These are phyloP conservation scores for Cyberlindnera mrakii DNA, from an alignment of 805 yeast genomes.

Conservation along the genomic window DNA sequence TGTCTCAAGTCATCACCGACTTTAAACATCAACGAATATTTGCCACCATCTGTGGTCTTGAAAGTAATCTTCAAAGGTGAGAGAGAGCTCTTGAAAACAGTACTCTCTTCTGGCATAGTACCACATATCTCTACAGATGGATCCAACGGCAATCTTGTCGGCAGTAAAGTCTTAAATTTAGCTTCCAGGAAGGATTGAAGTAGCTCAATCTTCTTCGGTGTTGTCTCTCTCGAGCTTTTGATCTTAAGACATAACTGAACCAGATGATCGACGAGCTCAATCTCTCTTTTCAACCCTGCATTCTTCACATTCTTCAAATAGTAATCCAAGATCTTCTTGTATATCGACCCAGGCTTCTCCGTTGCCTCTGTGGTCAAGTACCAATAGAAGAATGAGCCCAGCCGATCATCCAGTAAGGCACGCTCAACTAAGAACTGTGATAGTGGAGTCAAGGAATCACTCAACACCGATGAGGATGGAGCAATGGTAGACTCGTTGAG, in stretches of 20 bases:
- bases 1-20: slow-evolving; percentile 93
- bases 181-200: slow-evolving; percentile 41
- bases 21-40: slow-evolving; percentile 84
- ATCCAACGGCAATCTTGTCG: slow-evolving; percentile 75
- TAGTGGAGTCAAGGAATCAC: slow-evolving; percentile 45
- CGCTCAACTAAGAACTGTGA: slow-evolving; percentile 72
- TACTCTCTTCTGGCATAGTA: slow-evolving; percentile 68
- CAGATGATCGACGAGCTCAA: slow-evolving; percentile 59
- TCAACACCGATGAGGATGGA: slow-evolving; percentile 17
- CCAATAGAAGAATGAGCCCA: slow-evolving; percentile 90
- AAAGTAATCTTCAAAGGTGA: slow-evolving; percentile 84
- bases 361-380: slow-evolving; percentile 82
- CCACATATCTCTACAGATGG: slow-evolving; percentile 74
- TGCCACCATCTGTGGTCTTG: slow-evolving; percentile 44
- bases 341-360: slow-evolving; percentile 47
- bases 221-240: slow-evolving; percentile 65
- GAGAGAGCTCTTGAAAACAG: slow-evolving; percentile 86
- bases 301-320: slow-evolving; percentile 32
- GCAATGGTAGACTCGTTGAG: slow-evolving; percentile 19
- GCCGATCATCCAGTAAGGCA: slow-evolving; percentile 53
- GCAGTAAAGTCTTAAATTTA: slow-evolving; percentile 39
- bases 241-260: slow-evolving; percentile 60
- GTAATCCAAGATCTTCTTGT: slow-evolving; percentile 39
- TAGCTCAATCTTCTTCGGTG: slow-evolving; percentile 68
- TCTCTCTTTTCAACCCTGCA: slow-evolving; percentile 46